Conservation (phyloP, 2,329 filamentous ascomycete species). For the Apiospora phragmitis region DNA sequence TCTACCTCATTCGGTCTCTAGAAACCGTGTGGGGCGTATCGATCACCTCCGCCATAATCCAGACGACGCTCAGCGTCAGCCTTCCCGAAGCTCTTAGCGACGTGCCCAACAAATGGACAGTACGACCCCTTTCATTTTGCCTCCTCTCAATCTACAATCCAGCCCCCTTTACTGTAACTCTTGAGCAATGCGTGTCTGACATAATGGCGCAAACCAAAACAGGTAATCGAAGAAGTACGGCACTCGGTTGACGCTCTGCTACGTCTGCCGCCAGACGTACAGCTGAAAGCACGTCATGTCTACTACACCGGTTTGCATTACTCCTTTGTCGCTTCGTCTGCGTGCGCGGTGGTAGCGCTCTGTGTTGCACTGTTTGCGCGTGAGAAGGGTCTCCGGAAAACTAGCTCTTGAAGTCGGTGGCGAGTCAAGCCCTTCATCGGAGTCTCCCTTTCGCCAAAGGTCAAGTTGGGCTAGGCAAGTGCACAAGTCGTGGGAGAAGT, state of each 20-base stretch:
- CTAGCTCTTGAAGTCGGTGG: conserved; percentile 16
- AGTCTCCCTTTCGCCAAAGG: neutral
- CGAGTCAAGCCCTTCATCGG: neutral
- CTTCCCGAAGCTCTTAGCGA: conserved; percentile 54
- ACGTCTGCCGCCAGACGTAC: conserved; percentile 55
- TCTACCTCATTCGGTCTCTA: conserved; percentile 64
- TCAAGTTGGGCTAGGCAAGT: neutral
- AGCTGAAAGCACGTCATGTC: conserved; percentile 55
- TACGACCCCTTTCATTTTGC: conserved; percentile 35
- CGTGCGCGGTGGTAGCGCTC: conserved; percentile 49
- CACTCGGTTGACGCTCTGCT: conserved; percentile 59
- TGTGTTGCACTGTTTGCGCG: conserved; percentile 47
- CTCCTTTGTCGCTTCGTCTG: conserved; percentile 56
- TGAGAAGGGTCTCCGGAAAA: conserved; percentile 33
- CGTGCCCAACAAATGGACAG: conserved; percentile 58
- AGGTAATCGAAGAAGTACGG: conserved; percentile 63
- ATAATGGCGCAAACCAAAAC: conserved; percentile 5
- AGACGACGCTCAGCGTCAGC: conserved; percentile 58
- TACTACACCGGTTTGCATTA: conserved; percentile 61
- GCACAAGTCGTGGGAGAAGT: neutral
- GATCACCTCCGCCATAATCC: conserved; percentile 60
- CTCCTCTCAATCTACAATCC: conserved; percentile 10
- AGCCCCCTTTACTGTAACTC: conserved; percentile 26
- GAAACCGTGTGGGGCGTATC: conserved; percentile 67
- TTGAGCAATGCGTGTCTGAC: conserved; percentile 16